Evolutionary conservation across 768 basidiomycete genomes (phyloP), one percentile per base, ranked within the genome.

Genomic region (Crepidotus variabilis): DNA sequence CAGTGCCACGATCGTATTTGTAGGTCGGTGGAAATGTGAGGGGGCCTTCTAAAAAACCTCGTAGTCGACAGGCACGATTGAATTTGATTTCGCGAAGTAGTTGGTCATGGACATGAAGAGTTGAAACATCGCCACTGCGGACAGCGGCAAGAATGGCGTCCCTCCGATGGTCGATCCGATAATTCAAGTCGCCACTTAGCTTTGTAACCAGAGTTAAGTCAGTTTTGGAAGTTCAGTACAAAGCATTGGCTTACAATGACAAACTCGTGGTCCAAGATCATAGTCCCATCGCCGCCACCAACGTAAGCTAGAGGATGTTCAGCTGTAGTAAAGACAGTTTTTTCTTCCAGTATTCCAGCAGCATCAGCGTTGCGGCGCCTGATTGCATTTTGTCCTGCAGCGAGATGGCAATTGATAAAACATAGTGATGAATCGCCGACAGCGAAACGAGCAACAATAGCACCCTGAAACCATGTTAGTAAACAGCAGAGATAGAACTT

Each of bases 341-440:
- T 86, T 58, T 90, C 88, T 63, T 98, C 96, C 57, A 98, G 71
- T 57, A 98, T 90, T 0, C 86, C 88, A 6, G 90, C 87, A 10
- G 94, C 76, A 70, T 99, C 96, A 2, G 87, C 84, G 63, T 97
- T 97, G 16, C 96, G 81, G 58, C 89, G 79, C 1, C 89, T 81
- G 16, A 89, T 81, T 50, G 90, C 88, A 55, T 83, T 81, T 65
- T 98, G 95, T 1, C 96, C 96, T 6, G 93, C 92, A n/a, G 95
- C 96, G 57, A 99, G 81, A 77, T 99, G 96, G 61, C 91, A 94
- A 72, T 99, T 99, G 74, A 98, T 85, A 65, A 97, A 89, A 71
- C 96, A 98, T 13, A 98, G 67, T 0, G 92, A 95, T 1, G 94
- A 90, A 69, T 98, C 94, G 57, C 94, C 94, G 47, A 98, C 79